These are phyloP conservation scores for Suillus subaureus DNA, from an alignment of 768 basidiomycete species.

Conservation along the genomic window DNA sequence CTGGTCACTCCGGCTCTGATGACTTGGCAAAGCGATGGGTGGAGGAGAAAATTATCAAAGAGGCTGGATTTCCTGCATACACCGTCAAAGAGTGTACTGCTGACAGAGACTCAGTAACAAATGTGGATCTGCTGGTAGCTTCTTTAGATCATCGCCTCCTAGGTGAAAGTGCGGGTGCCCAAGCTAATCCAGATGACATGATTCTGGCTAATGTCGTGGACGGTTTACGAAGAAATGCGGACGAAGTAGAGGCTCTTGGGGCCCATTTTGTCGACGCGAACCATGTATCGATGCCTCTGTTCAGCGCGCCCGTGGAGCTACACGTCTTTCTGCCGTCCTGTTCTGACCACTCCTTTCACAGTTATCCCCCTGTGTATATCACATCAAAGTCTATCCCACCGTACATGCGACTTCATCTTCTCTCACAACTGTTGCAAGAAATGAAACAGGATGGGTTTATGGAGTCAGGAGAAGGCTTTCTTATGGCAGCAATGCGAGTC, in stretches of 20 bases:
- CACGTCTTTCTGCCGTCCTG: conserved; percentile 61
- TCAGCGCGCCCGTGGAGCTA: conserved; percentile 63
- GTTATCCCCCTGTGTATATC: conserved; percentile 73
- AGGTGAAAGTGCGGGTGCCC: conserved; percentile 40
- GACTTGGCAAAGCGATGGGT: conserved; percentile 77
- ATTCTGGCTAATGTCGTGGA: conserved; percentile 14
- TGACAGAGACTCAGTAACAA: conserved; percentile 39
- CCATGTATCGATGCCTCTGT: conserved; percentile 63
- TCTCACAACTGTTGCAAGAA: conserved; percentile 60
- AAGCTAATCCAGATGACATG: conserved; percentile 37
- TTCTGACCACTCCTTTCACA: conserved; percentile 46
- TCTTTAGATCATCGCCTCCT: conserved; percentile 56
- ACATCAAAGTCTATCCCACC: conserved; percentile 69
- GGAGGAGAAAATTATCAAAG: conserved; percentile 77
- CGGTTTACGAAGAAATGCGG: conserved; percentile 23
- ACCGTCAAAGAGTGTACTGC: conserved; percentile 59
- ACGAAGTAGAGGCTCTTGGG: conserved; percentile 59
- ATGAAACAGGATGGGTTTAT: conserved; percentile 57
- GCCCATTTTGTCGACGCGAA: conserved; percentile 47
- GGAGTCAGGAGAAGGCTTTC: conserved; percentile 71
- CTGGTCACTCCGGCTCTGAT: conserved; percentile 61
- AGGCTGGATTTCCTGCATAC: conserved; percentile 80
- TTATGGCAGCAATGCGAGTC: conserved; percentile 68
- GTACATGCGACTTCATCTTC: conserved; percentile 84
- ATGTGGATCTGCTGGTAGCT: conserved; percentile 58